Evolutionary conservation across 768 basidiomycete genomes (phyloP).

Genomic region (Tephrocybe sp.): DNA sequence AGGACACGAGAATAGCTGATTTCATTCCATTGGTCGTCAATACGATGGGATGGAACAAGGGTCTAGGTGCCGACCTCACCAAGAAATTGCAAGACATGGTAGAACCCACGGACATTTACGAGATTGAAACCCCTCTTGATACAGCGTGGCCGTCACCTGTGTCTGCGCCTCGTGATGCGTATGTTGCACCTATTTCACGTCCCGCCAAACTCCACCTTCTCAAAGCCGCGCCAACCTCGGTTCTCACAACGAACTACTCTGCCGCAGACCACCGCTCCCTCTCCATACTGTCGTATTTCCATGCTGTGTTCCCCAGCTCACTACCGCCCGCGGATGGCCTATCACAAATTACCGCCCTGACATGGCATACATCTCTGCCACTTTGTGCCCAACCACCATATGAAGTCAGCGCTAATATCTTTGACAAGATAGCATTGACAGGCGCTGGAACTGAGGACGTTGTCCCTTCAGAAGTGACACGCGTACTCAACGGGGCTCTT

Average conservation of each 20-base stretch:
- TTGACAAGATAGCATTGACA: conserved; percentile 63
- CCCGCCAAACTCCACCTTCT: conserved; percentile 38
- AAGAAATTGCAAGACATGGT: conserved; percentile 64
- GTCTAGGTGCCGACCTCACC: conserved; percentile 82
- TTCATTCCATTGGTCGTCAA: conserved; percentile 85
- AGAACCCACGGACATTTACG: conserved; percentile 59
- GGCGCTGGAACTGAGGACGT: conserved; percentile 83
- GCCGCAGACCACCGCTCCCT: conserved; percentile 72
- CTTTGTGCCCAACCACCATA: conserved; percentile 71
- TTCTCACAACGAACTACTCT: conserved; percentile 41
- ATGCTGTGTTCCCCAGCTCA: conserved; percentile 39
- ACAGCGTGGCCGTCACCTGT: conserved; percentile 21
- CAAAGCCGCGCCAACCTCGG: conserved; percentile 41
- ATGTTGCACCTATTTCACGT: background rate
- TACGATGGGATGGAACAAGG: conserved; percentile 97
- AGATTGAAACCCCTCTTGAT: conserved; percentile 35
- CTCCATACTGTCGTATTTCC: conserved; percentile 75
- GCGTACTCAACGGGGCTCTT: conserved; percentile 77
- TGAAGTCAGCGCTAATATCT: conserved; percentile 55
- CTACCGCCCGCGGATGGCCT: conserved; percentile 19
- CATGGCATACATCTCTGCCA: conserved; percentile 70
- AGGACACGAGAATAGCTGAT: conserved; percentile 43
- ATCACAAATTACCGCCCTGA: conserved; percentile 33
- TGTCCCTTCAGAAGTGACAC: conserved; percentile 58
- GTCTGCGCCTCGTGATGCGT: background rate